These are phyloP conservation scores for Parachaetomium inaequale DNA, from an alignment of 495 filamentous ascomycete genomes.

Conservation along the genomic window DNA sequence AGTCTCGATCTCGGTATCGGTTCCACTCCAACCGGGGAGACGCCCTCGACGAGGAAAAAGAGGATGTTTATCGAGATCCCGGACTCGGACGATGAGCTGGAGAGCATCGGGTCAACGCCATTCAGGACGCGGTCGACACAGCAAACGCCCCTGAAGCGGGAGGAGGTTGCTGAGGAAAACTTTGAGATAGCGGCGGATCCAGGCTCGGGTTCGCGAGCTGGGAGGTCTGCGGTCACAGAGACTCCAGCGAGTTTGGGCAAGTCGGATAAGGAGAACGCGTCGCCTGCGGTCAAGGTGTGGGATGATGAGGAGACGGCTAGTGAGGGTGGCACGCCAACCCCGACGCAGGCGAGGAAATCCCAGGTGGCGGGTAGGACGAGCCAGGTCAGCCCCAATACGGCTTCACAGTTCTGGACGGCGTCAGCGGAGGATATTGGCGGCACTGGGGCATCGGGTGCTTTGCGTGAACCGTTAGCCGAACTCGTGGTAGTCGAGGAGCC, in stretches of 20 bases:
- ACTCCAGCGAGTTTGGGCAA: constrained; percentile 18
- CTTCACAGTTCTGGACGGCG: constrained; percentile 9
- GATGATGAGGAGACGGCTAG: constrained; percentile 10
- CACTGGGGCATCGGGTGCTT: not conserved
- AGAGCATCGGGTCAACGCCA: constrained; percentile 27
- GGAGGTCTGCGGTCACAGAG: not conserved
- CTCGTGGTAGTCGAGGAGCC: not conserved
- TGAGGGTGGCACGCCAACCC: constrained; percentile 10
- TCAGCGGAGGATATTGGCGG: not conserved
- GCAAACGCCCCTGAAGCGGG: constrained; percentile 9
- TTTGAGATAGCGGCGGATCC: not conserved
- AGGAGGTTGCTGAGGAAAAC: not conserved
- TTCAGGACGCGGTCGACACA: constrained; percentile 6
- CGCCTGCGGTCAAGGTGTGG: constrained; percentile 15
- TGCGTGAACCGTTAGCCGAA: not conserved
- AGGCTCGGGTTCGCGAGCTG: not conserved
- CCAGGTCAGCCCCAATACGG: constrained; percentile 6
- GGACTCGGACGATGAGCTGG: constrained; percentile 42
- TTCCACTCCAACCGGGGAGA: constrained; percentile 4
- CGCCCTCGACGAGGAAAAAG: constrained; percentile 16
- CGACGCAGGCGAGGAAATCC: constrained; percentile 8
- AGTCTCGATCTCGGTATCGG: constrained; percentile 13
- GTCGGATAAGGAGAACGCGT: constrained; percentile 30
- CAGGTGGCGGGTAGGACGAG: not conserved
- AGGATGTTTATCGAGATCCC: constrained; percentile 33